Conservation (phyloP, 208 protist species). For the Trypanosoma lewisi region DNA sequence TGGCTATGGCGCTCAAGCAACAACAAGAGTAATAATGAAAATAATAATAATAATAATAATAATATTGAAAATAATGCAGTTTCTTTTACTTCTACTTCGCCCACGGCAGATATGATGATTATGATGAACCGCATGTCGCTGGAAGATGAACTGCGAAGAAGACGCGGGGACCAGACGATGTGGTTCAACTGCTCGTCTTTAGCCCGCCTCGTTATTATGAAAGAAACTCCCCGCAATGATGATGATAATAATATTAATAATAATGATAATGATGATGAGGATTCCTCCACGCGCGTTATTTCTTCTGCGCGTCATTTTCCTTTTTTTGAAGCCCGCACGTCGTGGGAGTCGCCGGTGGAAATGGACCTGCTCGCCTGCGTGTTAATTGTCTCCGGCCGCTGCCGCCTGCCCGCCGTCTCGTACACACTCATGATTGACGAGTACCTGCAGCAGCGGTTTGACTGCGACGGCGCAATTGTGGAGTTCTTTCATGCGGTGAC, state of each 20-base stretch:
- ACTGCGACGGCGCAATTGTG: slow-evolving; percentile 33
- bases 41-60: too few species aligned
- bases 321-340: slow-evolving; percentile 45
- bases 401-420: slow-evolving; percentile 27
- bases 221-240: slow-evolving; percentile 3
- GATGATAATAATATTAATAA: too few species aligned
- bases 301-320: slow-evolving; percentile 48
- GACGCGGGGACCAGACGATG: slow-evolving; percentile 2
- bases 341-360: slow-evolving; percentile 78
- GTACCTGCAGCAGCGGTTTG: slow-evolving; percentile 68
- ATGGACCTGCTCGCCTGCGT: slow-evolving; percentile 80
- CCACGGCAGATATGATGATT: neutral
- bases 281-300: neutral
- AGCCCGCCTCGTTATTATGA: slow-evolving; percentile 16
- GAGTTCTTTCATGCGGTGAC: slow-evolving; percentile 47
- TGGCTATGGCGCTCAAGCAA: too few species aligned
- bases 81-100: too few species aligned
- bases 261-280: too few species aligned
- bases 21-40: too few species aligned
- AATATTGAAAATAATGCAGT: too few species aligned
- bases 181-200: slow-evolving; percentile 25
- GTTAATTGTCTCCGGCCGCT: slow-evolving; percentile 50
- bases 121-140: neutral
- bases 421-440: slow-evolving; percentile 38
- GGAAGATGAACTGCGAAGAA: slow-evolving; percentile 13